A percentile compares a stretch with the other conserved stretches of the same genome.
These are phyloP conservation scores for Myotisia sp. DNA, from an alignment of 2,329 filamentous ascomycete genomes.

Conservation along the genomic window DNA sequence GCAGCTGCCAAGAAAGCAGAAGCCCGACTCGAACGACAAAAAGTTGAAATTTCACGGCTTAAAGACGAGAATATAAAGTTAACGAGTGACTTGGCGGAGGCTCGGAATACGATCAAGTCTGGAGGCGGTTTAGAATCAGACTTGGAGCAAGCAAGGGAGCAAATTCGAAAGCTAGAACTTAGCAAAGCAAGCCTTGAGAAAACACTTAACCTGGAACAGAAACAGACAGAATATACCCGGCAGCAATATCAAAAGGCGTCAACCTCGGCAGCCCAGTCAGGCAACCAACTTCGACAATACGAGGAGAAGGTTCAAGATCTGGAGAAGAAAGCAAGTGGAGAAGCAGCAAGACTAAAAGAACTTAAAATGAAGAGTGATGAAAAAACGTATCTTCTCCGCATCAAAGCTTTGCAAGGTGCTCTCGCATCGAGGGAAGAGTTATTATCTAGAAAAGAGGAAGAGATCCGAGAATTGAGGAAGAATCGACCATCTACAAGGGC, in stretches of 20 bases:
- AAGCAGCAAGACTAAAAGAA: conserved; percentile 26
- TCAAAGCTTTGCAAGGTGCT: conserved; percentile 26
- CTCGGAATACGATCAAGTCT: conserved; percentile 27
- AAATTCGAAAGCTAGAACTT: conserved; percentile 24
- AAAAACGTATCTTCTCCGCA: conserved; percentile 22
- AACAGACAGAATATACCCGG: conserved; percentile 33
- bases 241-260: conserved; percentile 36
- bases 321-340: conserved; percentile 24
- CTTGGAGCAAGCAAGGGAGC: conserved; percentile 28
- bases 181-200: conserved; percentile 24
- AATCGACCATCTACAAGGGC: conserved; percentile 30
- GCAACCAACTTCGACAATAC: conserved; percentile 25
- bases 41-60: conserved; percentile 26
- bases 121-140: conserved; percentile 28
- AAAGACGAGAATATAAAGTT: conserved; percentile 28
- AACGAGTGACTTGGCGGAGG: conserved; percentile 25
- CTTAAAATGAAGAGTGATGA: conserved; percentile 24
- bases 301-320: conserved; percentile 25
- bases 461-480: conserved; percentile 31
- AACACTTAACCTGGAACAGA: conserved; percentile 28
- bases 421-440: conserved; percentile 26
- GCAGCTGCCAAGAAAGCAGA: conserved; percentile 20
- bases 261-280: conserved; percentile 29
- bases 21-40: conserved; percentile 20
- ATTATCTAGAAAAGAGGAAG: conserved; percentile 31